Base-by-base conservation (phyloP, 371 early-diverging fungal genomes). In the Apophysomyces elegans region DNA sequence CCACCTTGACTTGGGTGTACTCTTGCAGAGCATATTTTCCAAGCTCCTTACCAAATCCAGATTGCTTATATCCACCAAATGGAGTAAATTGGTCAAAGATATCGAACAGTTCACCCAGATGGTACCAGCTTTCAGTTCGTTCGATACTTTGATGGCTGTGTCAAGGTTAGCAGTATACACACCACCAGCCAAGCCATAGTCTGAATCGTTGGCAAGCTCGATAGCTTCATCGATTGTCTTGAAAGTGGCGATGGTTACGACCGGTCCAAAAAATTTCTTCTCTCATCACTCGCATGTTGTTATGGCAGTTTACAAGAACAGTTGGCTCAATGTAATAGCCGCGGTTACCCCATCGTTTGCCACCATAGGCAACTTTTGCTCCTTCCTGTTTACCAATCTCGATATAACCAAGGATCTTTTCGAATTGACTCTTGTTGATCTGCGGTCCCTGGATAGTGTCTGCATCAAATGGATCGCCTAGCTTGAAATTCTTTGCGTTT, bases 261-360 rank as follows among this genome's bases (percentile, higher is more conserved):
- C 95, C 0, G 97, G 97, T 2, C 97, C 97, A n/a, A 84, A 97
- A 97, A 62, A 96, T 89, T 74, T 97, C 97, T 64, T 96, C 92
- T 38, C 78, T 81, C 71, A 90, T 91, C 32, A 97, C 75, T 5
- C 78, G 77, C 76, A 88, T 86, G 37, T 73, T 71, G 50, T 92
- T 89, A 4, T 75, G 63, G 56, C 93, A 92, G 65, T 91, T 77
- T 46, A 74, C 70, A 63, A 94, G 90, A 37, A 96, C 73, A 0
- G 95, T 94, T 8, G 96, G 96, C 62, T 87, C 77, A 64, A 94
- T 76, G 75, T 87, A 95, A 77, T 88, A 94, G 1, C 95, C 96
- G 47, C 81, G 77, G 60, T 78, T 72, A 14, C 88, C 88, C 65
- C 73, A 71, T n/a, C 90, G 85, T 59, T 84, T 78, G 59, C 93